phyloP scores from a whole-genome alignment of 2,329 filamentous ascomycete species.

The Penicillium olsonii region DNA sequence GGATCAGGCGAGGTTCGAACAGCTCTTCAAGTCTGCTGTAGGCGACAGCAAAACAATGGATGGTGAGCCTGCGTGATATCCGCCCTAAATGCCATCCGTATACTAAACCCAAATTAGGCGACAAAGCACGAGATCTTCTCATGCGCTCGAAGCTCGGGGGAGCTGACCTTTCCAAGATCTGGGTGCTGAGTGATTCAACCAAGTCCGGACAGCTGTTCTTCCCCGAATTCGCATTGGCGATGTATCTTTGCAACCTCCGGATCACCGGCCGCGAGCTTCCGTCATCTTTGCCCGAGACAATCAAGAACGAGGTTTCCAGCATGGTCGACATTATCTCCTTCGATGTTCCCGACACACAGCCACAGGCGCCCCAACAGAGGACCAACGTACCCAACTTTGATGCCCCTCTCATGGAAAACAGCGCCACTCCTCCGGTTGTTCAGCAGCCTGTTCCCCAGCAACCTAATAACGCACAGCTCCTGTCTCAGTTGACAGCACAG shows the following conservation, averaged over 20 bases:
- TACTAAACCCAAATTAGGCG: constrained; percentile 47
- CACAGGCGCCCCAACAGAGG: constrained; percentile 50
- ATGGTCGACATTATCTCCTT: constrained; percentile 99
- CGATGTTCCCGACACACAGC: constrained; percentile 74
- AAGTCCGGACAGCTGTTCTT: constrained; percentile 95
- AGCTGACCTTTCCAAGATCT: constrained; percentile 87
- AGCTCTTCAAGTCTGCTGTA: constrained; percentile 92
- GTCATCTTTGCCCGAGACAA: constrained; percentile 71
- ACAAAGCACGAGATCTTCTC: constrained; percentile 87
- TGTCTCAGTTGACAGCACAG: constrained; percentile 58
- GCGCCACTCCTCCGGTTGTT: constrained; percentile 51
- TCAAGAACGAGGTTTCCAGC: constrained; percentile 96
- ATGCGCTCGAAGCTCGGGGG: constrained; percentile 86
- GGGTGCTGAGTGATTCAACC: constrained; percentile 92
- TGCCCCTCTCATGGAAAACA: constrained; percentile 53
- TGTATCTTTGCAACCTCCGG: constrained; percentile 97
- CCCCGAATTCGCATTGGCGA: constrained; percentile 93
- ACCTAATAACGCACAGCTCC: constrained; percentile 65
- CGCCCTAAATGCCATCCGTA: background rate
- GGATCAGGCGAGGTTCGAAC: constrained; percentile 96
- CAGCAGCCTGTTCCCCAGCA: constrained; percentile 72
- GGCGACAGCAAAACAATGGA: constrained; percentile 82
- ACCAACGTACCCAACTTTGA: constrained; percentile 73
- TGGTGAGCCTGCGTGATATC: constrained; percentile 45
- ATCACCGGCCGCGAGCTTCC: constrained; percentile 85